These are phyloP conservation scores for Emergomyces pasteurianus DNA, from an alignment of 2,329 filamentous ascomycete genomes.

Conservation along the genomic window DNA sequence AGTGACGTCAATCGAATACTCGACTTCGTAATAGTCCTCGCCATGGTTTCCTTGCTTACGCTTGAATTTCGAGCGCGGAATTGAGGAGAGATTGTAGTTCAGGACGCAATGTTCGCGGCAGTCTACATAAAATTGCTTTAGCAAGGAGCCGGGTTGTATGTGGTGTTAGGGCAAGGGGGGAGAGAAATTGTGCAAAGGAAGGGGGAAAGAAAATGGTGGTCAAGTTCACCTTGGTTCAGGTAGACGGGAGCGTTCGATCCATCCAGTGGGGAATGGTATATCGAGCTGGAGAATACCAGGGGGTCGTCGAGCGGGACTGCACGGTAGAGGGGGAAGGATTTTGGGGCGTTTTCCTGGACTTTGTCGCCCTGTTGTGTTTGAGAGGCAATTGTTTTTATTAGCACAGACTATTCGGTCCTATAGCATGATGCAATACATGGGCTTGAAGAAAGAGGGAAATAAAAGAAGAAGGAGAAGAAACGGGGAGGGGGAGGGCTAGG, in stretches of 20 bases:
- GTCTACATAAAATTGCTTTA: background rate
- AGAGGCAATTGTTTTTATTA: background rate
- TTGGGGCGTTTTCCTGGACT: background rate
- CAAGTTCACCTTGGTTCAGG: background rate
- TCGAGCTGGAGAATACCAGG: constrained; percentile 1
- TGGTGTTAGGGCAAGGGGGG: no score
- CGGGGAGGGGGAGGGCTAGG: background rate
- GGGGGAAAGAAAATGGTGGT: background rate
- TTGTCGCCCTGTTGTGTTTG: background rate
- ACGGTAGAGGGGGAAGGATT: constrained; percentile 1
- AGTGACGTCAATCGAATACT: background rate
- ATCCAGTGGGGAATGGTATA: background rate
- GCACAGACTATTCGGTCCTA: background rate
- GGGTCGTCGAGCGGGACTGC: background rate
- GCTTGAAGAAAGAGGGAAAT: background rate
- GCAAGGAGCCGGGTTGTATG: background rate
- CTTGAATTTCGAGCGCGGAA: constrained; percentile 2
- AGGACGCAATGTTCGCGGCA: constrained; percentile 2
- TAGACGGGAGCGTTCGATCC: background rate
- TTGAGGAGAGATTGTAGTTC: constrained; percentile 2
- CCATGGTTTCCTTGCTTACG: background rate
- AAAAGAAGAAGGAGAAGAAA: background rate
- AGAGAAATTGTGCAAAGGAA: background rate
- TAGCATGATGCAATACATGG: background rate
- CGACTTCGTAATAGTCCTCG: background rate